These are phyloP conservation scores for Coemansia interrupta DNA, from an alignment of 192 early-diverging fungal genomes.

Conservation along the genomic window DNA sequence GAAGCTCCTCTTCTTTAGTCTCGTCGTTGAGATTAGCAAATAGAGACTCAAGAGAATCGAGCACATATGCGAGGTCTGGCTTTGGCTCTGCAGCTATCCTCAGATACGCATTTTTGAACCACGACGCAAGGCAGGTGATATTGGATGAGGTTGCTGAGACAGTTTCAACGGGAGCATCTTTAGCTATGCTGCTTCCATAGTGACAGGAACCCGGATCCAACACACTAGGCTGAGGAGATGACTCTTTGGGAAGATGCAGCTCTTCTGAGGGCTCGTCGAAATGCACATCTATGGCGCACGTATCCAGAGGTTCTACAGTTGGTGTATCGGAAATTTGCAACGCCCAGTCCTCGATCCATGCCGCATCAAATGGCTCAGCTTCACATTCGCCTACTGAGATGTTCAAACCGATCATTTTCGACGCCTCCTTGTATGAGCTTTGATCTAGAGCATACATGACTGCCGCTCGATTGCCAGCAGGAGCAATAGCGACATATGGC, in stretches of 20 bases:
- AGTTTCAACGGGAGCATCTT: no score
- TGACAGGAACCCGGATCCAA: no score
- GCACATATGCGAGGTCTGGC: background rate
- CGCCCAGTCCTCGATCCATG: constrained; percentile 42
- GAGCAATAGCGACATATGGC: constrained; percentile 18
- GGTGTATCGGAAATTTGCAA: constrained; percentile 5
- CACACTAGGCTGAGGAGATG: background rate
- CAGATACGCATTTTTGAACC: background rate
- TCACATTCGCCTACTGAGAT: background rate
- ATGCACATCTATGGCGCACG: constrained; percentile 17
- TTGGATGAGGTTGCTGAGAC: no score
- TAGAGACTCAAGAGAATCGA: background rate
- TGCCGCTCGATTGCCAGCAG: background rate
- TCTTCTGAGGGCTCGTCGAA: constrained; percentile 17
- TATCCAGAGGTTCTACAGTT: constrained; percentile 6
- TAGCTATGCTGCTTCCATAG: background rate
- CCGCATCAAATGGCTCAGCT: constrained; percentile 7
- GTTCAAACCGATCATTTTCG: background rate
- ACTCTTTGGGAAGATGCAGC: background rate
- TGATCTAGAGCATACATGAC: constrained; percentile 21
- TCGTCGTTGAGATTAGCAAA: background rate
- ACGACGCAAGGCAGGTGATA: background rate
- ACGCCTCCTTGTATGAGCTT: constrained; percentile 2
- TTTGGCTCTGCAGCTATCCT: background rate
- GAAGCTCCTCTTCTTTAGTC: background rate